These are phyloP conservation scores for Jaminaea rosea DNA, from an alignment of 1,284 basidiomycete species.

Conservation along the genomic window DNA sequence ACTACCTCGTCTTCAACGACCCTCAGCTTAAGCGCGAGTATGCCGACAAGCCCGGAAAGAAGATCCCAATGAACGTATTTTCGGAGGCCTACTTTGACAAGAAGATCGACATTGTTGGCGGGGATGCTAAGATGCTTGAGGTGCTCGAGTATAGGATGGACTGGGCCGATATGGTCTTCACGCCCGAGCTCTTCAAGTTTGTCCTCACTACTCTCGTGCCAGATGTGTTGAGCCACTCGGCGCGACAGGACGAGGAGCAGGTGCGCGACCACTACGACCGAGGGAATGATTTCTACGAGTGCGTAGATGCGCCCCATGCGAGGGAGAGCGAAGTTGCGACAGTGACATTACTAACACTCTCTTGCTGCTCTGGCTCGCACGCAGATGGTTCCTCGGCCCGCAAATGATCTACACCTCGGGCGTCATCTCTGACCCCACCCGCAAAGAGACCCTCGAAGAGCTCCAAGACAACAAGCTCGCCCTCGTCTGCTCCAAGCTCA, in stretches of 20 bases:
- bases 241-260: constrained; percentile 85
- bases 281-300: constrained; percentile 48
- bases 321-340: too few relatives aligned
- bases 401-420: constrained; percentile 98
- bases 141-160: constrained; percentile 89
- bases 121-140: constrained; percentile 65
- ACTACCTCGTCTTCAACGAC: constrained; percentile 88
- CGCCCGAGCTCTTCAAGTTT: constrained; percentile 82
- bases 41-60: constrained; percentile 62
- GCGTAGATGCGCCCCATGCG: too few relatives aligned
- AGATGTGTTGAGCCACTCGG: constrained; percentile 83
- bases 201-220: constrained; percentile 81
- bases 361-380: too few relatives aligned
- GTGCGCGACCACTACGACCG: constrained; percentile 95
- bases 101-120: constrained; percentile 87
- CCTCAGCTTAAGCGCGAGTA: constrained; percentile 68
- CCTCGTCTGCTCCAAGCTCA: constrained; percentile 87
- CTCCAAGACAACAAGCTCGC: constrained; percentile 98
- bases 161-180: constrained; percentile 80
- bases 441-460: constrained; percentile 79
- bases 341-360: too few relatives aligned
- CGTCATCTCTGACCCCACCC: constrained; percentile 66
- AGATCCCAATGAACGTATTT: constrained; percentile 96
- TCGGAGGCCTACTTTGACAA: constrained; percentile 96
- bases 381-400: constrained; percentile 93